phyloP scores from a whole-genome alignment of 2,329 filamentous ascomycete species.

The Trichophyton simii region DNA sequence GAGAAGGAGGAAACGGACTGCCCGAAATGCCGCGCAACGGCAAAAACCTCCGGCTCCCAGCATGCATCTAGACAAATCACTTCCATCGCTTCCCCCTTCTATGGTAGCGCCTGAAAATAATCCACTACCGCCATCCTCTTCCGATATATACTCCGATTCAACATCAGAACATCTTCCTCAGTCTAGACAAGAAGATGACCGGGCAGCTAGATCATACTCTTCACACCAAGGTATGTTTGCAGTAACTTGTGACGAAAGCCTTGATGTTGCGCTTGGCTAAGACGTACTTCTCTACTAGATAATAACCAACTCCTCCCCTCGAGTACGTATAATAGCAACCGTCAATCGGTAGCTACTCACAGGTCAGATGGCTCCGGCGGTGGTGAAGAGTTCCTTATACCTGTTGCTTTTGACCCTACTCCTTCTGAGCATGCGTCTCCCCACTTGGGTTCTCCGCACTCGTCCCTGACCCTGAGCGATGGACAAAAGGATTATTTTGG shows the following conservation, averaged over 20 bases:
- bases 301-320: constrained; percentile 59
- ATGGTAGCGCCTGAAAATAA: constrained; percentile 27
- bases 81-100: constrained; percentile 70
- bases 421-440: constrained; percentile 46
- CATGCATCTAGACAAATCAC: constrained; percentile 74
- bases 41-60: constrained; percentile 17
- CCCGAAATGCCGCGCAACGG: constrained; percentile 19
- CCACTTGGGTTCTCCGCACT: constrained; percentile 33
- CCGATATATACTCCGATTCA: constrained; percentile 53
- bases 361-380: constrained; percentile 42
- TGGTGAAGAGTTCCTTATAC: constrained; percentile 61
- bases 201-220: constrained; percentile 17
- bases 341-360: constrained; percentile 56
- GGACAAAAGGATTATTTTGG: constrained; percentile 45
- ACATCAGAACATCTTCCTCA: constrained; percentile 19
- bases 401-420: constrained; percentile 60
- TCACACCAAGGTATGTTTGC: constrained; percentile 22
- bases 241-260: background rate
- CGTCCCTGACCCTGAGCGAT: constrained; percentile 30
- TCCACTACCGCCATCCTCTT: constrained; percentile 32
- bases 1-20: constrained; percentile 63
- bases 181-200: constrained; percentile 17
- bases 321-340: constrained; percentile 64
- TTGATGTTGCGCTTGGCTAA: too few species aligned
- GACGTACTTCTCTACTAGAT: constrained; percentile 26